A percentile compares a stretch with the other conserved stretches of the same genome.
Conservation (phyloP, 2,329 filamentous ascomycete genomes). For the Aspergillus alliaceus region DNA sequence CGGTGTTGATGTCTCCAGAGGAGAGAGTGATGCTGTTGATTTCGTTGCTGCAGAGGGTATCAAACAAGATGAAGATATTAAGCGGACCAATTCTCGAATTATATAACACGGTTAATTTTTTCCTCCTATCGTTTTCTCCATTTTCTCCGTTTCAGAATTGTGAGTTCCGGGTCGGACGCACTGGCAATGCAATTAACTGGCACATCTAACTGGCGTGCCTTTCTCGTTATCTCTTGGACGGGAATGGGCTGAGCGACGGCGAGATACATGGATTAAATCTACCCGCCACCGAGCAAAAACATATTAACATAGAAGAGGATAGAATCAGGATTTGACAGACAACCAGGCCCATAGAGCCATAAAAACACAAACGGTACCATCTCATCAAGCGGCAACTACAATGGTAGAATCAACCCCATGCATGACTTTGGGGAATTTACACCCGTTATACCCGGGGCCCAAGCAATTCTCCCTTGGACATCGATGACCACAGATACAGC, state of each 20-base stretch:
- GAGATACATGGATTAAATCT: too few species aligned
- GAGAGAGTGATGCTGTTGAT: background rate
- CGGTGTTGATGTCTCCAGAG: background rate
- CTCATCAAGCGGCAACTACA: background rate
- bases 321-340: too few species aligned
- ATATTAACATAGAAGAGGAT: too few species aligned
- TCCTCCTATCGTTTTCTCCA: background rate
- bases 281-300: too few species aligned
- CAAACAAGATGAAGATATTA: background rate
- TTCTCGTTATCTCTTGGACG: too few species aligned
- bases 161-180: too few species aligned
- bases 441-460: slow-evolving; percentile 16
- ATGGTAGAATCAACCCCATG: background rate
- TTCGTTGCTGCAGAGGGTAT: background rate
- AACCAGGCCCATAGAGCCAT: background rate
- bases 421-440: background rate
- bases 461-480: slow-evolving; percentile 21
- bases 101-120: background rate
- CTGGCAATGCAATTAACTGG: background rate
- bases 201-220: too few species aligned
- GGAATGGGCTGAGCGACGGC: too few species aligned
- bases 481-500: slow-evolving; percentile 29
- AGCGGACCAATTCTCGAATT: background rate
- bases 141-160: background rate
- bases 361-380: background rate